Conservation (phyloP, 495 filamentous ascomycete species). For the Penicillium tannophilum region DNA sequence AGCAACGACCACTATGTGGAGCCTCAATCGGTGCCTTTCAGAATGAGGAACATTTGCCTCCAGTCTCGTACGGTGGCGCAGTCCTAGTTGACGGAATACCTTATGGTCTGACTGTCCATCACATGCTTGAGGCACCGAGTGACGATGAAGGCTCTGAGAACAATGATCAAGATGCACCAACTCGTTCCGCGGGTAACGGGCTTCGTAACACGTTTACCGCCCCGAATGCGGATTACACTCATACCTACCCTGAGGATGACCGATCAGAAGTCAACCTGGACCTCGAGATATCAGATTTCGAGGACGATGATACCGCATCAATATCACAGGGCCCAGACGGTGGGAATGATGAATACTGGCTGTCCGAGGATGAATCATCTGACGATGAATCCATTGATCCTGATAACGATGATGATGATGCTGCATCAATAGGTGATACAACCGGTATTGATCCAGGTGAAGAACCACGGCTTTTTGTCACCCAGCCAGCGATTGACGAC, state of each 20-base stretch:
- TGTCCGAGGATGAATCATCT: constrained; percentile 50
- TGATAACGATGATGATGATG: constrained; percentile 59
- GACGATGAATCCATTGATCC: constrained; percentile 47
- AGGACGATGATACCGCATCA: constrained; percentile 44
- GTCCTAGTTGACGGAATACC: constrained; percentile 79
- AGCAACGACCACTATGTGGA: constrained; percentile 76
- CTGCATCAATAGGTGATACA: constrained; percentile 76
- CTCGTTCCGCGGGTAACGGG: constrained; percentile 41
- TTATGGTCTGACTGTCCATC: constrained; percentile 93
- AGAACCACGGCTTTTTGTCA: constrained; percentile 71
- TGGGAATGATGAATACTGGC: constrained; percentile 40
- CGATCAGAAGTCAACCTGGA: constrained; percentile 40
- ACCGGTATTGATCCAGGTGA: constrained; percentile 76
- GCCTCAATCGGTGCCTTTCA: constrained; percentile 92
- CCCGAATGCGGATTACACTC: constrained; percentile 31
- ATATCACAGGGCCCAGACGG: constrained; percentile 32
- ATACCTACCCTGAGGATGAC: constrained; percentile 36
- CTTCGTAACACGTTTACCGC: constrained; percentile 19
- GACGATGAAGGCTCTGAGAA: constrained; percentile 51
- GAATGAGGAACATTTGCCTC: constrained; percentile 79
- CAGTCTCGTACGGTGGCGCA: constrained; percentile 87
- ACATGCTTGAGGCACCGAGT: constrained; percentile 86
- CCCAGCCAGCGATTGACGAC: constrained; percentile 87
- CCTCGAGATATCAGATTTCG: constrained; percentile 52
- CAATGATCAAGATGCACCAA: constrained; percentile 32